Percentiles rank a stretch among this genome's conserved stretches.
These are phyloP conservation scores for Theileria annulata DNA, from an alignment of 169 alveolate genomes.

Conservation along the genomic window DNA sequence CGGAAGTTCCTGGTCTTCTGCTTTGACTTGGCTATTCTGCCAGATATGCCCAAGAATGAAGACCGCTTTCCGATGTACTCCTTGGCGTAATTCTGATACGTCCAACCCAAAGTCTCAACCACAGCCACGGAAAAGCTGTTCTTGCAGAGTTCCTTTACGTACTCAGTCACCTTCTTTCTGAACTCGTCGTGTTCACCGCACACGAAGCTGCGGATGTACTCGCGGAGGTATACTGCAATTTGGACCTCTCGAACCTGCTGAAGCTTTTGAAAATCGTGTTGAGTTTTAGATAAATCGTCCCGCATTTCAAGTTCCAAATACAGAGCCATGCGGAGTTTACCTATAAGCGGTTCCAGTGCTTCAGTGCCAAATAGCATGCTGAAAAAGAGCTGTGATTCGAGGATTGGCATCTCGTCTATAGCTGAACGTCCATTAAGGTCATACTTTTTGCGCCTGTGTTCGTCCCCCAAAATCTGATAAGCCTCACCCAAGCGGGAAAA, in stretches of 20 bases:
- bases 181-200: slow-evolving; percentile 76
- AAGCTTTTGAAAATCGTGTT: slow-evolving; percentile 61
- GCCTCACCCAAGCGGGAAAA: slow-evolving; percentile 88
- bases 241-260: slow-evolving; percentile 82
- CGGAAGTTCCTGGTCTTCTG: slow-evolving; percentile 79
- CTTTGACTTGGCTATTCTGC: slow-evolving; percentile 81
- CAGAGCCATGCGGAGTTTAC: slow-evolving; percentile 83
- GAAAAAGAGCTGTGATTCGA: slow-evolving; percentile 84
- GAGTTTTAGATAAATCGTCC: slow-evolving; percentile 35
- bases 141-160: slow-evolving; percentile 79
- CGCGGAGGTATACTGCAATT: slow-evolving; percentile 82
- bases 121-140: slow-evolving; percentile 84
- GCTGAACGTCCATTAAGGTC: slow-evolving; percentile 91
- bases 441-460: slow-evolving; percentile 88
- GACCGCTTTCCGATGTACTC: slow-evolving; percentile 84
- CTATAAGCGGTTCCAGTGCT: slow-evolving; percentile 84
- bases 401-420: slow-evolving; percentile 86
- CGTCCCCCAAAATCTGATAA: slow-evolving; percentile 92
- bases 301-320: slow-evolving; percentile 77
- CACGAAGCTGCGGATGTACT: slow-evolving; percentile 73
- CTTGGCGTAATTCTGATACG: slow-evolving; percentile 85
- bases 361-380: slow-evolving; percentile 89
- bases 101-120: slow-evolving; percentile 88
- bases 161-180: slow-evolving; percentile 68
- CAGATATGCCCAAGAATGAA: slow-evolving; percentile 82